These are phyloP conservation scores for Cucumis hystrix DNA, from an alignment of 306 rosid genomes.

Conservation along the genomic window DNA sequence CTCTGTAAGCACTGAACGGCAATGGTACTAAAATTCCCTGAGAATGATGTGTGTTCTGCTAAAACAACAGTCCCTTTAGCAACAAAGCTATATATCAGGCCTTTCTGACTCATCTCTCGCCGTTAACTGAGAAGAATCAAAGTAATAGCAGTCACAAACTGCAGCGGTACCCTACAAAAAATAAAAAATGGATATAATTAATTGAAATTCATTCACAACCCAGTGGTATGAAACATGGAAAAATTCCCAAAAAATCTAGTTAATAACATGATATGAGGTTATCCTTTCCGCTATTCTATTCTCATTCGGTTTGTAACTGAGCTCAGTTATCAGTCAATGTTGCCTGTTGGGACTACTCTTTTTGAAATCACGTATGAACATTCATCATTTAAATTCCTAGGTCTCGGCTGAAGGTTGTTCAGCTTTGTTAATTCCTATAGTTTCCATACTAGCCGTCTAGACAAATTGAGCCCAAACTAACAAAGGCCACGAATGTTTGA, in stretches of 20 bases:
- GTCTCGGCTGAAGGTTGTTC: background rate
- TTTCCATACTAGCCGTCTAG: background rate
- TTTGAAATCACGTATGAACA: background rate
- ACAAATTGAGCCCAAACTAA: background rate
- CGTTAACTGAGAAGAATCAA: conserved; percentile 3
- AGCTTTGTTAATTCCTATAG: background rate
- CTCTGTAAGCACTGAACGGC: conserved; percentile 96
- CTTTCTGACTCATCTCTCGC: conserved; percentile 67
- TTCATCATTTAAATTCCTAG: background rate
- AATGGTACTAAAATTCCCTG: conserved; percentile 90
- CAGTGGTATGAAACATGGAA: background rate
- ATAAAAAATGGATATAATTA: background rate
- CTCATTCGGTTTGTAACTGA: background rate
- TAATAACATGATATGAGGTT: background rate
- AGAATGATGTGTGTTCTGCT: conserved; percentile 82
- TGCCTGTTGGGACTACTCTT: background rate
- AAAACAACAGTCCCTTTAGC: conserved; percentile 81
- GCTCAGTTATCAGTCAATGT: background rate
- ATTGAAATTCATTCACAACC: background rate
- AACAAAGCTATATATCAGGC: conserved; percentile 90
- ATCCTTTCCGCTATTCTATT: background rate
- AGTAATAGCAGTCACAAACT: conserved; percentile 10
- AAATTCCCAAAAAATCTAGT: background rate
- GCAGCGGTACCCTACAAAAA: conserved; percentile 9
- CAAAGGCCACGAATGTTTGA: background rate